A percentile compares a stretch with the other conserved stretches of the same genome.
Conservation (phyloP, 169 alveolate species). For the Blepharisma undulans region DNA sequence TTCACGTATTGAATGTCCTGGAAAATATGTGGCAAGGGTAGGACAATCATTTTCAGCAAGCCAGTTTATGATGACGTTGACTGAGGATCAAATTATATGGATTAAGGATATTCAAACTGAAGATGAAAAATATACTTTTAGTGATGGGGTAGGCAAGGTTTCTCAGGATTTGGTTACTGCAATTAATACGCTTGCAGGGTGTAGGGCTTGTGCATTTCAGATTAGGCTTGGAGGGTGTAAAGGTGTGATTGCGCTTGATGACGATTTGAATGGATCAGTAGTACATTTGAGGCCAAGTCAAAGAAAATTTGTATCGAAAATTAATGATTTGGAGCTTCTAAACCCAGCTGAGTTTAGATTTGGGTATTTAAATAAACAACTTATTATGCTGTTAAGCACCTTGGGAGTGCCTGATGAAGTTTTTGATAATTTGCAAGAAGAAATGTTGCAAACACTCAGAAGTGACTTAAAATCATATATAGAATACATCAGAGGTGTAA, state of each 20-base stretch:
- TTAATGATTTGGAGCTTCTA: neutral
- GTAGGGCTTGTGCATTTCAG: constrained; percentile 19
- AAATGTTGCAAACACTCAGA: neutral
- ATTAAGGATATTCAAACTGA: neutral
- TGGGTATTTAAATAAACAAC: constrained; percentile 23
- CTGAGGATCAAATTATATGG: neutral
- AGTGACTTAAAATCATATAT: neutral
- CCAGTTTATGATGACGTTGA: neutral
- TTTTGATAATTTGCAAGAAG: neutral
- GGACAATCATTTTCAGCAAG: constrained; percentile 15
- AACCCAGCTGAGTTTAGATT: constrained; percentile 2
- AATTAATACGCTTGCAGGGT: neutral
- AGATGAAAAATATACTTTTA: neutral
- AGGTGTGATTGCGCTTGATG: constrained; percentile 8
- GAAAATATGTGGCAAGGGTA: constrained; percentile 41
- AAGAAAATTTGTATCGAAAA: neutral
- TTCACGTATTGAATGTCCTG: neutral
- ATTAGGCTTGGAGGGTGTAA: constrained; percentile 35
- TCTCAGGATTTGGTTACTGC: neutral
- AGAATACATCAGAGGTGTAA: neutral
- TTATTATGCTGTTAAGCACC: constrained; percentile 22
- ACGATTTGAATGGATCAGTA: neutral
- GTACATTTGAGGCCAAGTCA: constrained; percentile 1
- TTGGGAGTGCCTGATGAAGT: neutral
- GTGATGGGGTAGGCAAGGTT: constrained; percentile 35